Evolutionary conservation across 495 filamentous ascomycete genomes (phyloP), one percentile per base, ranked within the genome.

Genomic region (Neurospora sp.): DNA sequence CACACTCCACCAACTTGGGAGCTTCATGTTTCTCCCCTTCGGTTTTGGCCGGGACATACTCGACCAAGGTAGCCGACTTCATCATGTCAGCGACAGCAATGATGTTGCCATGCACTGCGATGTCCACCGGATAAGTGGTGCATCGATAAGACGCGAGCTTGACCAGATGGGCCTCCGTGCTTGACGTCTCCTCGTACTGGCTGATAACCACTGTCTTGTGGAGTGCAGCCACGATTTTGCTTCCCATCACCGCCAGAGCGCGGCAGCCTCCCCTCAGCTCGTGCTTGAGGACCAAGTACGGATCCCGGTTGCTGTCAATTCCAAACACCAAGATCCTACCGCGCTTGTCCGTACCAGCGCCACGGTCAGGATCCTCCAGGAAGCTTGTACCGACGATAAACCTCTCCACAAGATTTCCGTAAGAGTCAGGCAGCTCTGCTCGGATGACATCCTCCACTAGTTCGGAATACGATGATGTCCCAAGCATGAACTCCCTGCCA

Each of bases 11-110:
- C 54, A 97, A 84, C 74, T 75, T 82, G 75, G 83, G 87, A 83
- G 38, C 80, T 81, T 86, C 73, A 10, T 71, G 73, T 1, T 72
- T 70, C 39, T 75, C 44, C 76, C 81, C 82, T 38, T 83, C 74
- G 41, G 83, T 76, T 35, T 62, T 35, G 9, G 86, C 86, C 20
- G 84, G 84, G 10, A 84, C 82, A 77, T 89, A 94, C 78, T 93
- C 83, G 12, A 97, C 84, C 11, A 98, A 80, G 18, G 92, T 91
- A 44, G 96, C 84, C 40, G 92, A 95, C 84, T 98, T 97, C 94
- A 97, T 98, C 46, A 99, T 84, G 77, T 99, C 96, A 1, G 91
- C 93, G 5, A 99, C 90, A 0, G 92, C 92, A 75, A 98, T 95
- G 38, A 88, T 85, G 73, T 92, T 87, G 16, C 83, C 89, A 18